A percentile compares a stretch with the other conserved stretches of the same genome.
phyloP scores from a whole-genome alignment of 2,329 filamentous ascomycete genomes.

The Ophiocordyceps australis region DNA sequence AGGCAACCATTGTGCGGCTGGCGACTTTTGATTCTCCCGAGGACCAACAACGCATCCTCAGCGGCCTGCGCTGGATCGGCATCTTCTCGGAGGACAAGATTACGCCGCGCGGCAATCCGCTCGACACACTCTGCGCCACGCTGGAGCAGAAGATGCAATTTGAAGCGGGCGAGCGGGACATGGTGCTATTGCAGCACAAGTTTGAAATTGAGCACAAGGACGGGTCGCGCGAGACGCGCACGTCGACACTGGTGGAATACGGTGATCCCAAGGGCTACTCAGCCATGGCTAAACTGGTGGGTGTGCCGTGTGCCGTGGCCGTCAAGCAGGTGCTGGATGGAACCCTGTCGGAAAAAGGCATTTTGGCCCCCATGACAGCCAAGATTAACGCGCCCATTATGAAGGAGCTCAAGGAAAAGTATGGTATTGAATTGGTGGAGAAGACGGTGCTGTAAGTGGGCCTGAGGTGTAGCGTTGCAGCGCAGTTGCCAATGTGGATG shows the following conservation, averaged over 20 bases:
- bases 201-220: slow-evolving; percentile 75
- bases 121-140: slow-evolving; percentile 80
- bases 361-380: slow-evolving; percentile 59
- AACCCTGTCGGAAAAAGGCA: slow-evolving; percentile 51
- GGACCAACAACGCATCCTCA: slow-evolving; percentile 51
- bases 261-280: slow-evolving; percentile 64
- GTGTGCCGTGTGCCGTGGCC: slow-evolving; percentile 45
- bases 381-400: slow-evolving; percentile 58
- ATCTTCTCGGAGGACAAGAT: slow-evolving; percentile 52
- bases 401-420: slow-evolving; percentile 61
- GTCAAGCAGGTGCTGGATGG: slow-evolving; percentile 65
- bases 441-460: slow-evolving; percentile 35
- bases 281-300: slow-evolving; percentile 71
- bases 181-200: slow-evolving; percentile 65
- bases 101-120: slow-evolving; percentile 56
- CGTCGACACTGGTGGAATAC: slow-evolving; percentile 69
- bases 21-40: slow-evolving; percentile 50
- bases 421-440: slow-evolving; percentile 56
- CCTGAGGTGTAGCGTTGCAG: too few relatives aligned
- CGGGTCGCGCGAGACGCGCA: slow-evolving; percentile 58
- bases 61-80: slow-evolving; percentile 54
- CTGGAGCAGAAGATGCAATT: slow-evolving; percentile 88
- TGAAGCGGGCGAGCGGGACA: slow-evolving; percentile 63
- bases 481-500: too few relatives aligned
- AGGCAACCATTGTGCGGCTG: slow-evolving; percentile 57